A percentile compares a stretch with the other conserved stretches of the same genome.
Conservation (phyloP, 257 asterid species). For the Datura wrightii region DNA sequence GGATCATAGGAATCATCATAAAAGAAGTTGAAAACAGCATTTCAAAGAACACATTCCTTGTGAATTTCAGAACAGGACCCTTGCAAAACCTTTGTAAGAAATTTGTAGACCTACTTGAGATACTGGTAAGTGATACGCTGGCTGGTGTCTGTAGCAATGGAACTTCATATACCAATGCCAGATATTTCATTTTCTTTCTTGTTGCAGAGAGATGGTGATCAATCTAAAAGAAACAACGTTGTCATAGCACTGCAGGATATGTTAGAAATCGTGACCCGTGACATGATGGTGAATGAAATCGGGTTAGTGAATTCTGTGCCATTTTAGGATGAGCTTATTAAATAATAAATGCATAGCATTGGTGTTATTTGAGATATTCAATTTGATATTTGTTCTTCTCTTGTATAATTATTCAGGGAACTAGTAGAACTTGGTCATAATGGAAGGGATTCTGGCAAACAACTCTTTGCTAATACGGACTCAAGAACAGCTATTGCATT, state of each 20-base stretch:
- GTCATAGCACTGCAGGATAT: slow-evolving; percentile 94
- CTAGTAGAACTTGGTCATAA: slow-evolving; percentile 80
- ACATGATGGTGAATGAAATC: slow-evolving; percentile 90
- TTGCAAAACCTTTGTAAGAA: slow-evolving; percentile 80
- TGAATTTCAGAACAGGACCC: slow-evolving; percentile 77
- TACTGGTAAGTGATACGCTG: slow-evolving; percentile 65
- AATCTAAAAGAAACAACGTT: slow-evolving; percentile 74
- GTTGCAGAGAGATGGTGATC: slow-evolving; percentile 78
- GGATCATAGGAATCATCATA: slow-evolving; percentile 78
- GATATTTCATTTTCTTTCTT: slow-evolving; percentile 33
- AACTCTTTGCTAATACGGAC: slow-evolving; percentile 70
- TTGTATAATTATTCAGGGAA: slow-evolving; percentile 61
- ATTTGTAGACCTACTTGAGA: slow-evolving; percentile 86
- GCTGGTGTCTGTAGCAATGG: background rate
- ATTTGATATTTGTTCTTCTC: slow-evolving; percentile 5
- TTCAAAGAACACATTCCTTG: slow-evolving; percentile 69
- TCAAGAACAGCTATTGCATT: slow-evolving; percentile 57
- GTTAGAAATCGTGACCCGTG: slow-evolving; percentile 89
- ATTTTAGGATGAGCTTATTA: slow-evolving; percentile 20
- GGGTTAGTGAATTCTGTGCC: slow-evolving; percentile 60
- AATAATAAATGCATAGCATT: slow-evolving; percentile 6
- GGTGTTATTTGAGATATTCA: background rate
- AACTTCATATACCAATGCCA: slow-evolving; percentile 18
- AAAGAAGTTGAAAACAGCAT: slow-evolving; percentile 82
- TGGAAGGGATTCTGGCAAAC: slow-evolving; percentile 85